Base-by-base conservation (phyloP, 2,329 filamentous ascomycete species). In the Pestalotiopsis sp. region DNA sequence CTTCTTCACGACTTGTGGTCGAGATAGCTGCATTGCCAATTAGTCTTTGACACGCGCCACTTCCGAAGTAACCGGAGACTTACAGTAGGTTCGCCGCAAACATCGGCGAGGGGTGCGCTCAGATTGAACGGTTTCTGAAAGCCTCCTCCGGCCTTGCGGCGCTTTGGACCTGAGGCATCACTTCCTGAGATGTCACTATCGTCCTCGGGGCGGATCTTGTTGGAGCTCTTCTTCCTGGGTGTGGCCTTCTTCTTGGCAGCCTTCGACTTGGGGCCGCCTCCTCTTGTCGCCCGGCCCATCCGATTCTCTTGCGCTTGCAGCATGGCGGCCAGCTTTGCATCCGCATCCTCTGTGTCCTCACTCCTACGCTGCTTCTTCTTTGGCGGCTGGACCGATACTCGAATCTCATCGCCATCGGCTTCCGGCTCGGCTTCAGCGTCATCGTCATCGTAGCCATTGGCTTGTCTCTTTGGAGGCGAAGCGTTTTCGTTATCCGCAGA, bases 1-100 rank as follows among this genome's bases (percentile, higher is more conserved):
- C 79, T 93, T 93, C 85, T 98, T 98, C 75, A 99, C 96, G 0
- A 95, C 95, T 80, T 98, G 94, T 0, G 96, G 95, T 56, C 96
- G 92, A 17, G 96, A 97, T 25, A 99, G 88, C 90, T 97, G 77
- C 39, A 14, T 36, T 5, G 38, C 14, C 27, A 23, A 45, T 66
- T 66, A 72, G 45, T 14, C 59, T 39, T 39, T n/a, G 20, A 65
- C 9, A 65, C 9, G 49, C 20, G 36, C 38, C n/a, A 27, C 25
- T 14, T 17, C n/a, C 12, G 12, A 14, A 61, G 31, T 14, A 17
- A 5, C 27, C 14, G 14, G n/a, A 5, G 56, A 81, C 86, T 72
- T 82, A 92, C 90, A 81, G 88, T 89, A 14, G 88, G 84, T 76
- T 93, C 91, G 61, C 68, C 92, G 68, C 92, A 87, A 23, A 96